Conservation (phyloP, 306 rosid species). For the Cucurbita maxima region DNA sequence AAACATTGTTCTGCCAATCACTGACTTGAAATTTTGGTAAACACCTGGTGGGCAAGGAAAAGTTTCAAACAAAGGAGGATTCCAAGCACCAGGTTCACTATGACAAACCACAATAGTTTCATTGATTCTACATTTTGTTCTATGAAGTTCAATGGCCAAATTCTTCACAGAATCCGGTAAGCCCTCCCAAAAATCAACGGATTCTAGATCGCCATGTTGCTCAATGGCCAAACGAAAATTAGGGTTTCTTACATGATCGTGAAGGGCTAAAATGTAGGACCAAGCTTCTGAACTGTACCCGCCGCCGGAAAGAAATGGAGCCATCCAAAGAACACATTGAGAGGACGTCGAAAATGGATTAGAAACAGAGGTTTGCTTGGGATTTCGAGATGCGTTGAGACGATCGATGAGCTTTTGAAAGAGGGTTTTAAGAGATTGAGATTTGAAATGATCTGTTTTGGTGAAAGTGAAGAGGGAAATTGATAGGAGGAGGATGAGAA, state of each 20-base stretch:
- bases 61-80: slow-evolving; percentile 67
- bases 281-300: slow-evolving; percentile 84
- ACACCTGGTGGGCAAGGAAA: slow-evolving; percentile 56
- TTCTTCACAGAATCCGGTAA: slow-evolving; percentile 29
- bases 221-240: slow-evolving; percentile 42
- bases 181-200: slow-evolving; percentile 61
- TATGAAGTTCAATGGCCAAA: slow-evolving; percentile 40
- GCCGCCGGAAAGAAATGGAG: slow-evolving; percentile 80
- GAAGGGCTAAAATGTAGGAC: slow-evolving; percentile 62
- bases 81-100: slow-evolving; percentile 85
- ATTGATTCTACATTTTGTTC: slow-evolving; percentile 36
- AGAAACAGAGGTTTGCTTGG: neutral
- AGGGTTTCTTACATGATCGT: slow-evolving; percentile 19
- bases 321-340: slow-evolving; percentile 67
- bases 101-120: slow-evolving; percentile 70
- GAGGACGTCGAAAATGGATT: slow-evolving; percentile 14
- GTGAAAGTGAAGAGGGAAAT: slow-evolving; percentile 27
- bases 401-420: slow-evolving; percentile 16
- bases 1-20: slow-evolving; percentile 79
- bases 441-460: slow-evolving; percentile 24
- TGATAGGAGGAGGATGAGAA: slow-evolving; percentile 40
- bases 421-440: slow-evolving; percentile 23
- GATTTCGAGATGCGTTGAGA: slow-evolving; percentile 14
- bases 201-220: slow-evolving; percentile 63
- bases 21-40: slow-evolving; percentile 46